Conservation (phyloP, 2,329 filamentous ascomycete species). For the Phyllosticta citriasiana region DNA sequence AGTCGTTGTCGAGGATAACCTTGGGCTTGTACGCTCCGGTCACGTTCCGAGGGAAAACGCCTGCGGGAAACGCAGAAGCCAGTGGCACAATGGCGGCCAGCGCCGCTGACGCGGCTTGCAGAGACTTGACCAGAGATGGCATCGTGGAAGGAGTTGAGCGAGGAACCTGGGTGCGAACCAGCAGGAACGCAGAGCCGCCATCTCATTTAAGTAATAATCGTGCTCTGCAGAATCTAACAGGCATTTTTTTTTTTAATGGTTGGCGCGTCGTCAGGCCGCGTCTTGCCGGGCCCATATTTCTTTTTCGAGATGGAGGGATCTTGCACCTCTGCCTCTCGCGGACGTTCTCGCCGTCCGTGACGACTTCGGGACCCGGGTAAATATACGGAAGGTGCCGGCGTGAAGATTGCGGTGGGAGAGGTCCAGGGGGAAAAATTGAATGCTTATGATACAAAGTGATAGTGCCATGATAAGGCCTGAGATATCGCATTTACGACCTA, state of each 20-base stretch:
- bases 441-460: background rate
- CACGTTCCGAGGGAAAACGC: background rate
- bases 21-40: constrained; percentile 13
- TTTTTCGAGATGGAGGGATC: background rate
- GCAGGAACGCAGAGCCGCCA: background rate
- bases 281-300: background rate
- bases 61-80: background rate
- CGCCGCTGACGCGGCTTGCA: background rate
- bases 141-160: background rate
- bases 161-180: background rate
- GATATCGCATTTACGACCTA: background rate
- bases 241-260: background rate
- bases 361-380: background rate
- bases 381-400: background rate
- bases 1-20: constrained; percentile 40
- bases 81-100: background rate
- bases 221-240: background rate
- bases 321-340: too few species aligned
- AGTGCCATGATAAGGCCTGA: background rate
- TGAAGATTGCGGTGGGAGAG: background rate
- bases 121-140: background rate
- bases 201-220: background rate
- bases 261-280: background rate
- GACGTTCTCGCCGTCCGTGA: background rate
- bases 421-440: background rate